A percentile compares a stretch with the other conserved stretches of the same genome.
Evolutionary conservation across 805 yeast species (phyloP).

Genomic region (Metschnikowia arizonensis): DNA sequence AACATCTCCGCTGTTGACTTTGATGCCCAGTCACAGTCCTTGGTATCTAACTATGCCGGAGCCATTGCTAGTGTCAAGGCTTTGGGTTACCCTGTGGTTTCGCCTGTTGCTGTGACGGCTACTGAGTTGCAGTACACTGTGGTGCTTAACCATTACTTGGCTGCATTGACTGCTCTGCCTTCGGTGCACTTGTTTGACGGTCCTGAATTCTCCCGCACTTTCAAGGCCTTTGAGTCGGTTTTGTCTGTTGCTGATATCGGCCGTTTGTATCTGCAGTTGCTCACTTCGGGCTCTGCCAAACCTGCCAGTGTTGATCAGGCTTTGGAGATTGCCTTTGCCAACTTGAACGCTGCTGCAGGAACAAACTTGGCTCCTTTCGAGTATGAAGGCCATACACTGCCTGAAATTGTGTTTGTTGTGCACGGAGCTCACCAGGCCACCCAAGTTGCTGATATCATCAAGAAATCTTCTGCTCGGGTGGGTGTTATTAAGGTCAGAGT

Average conservation of each 20-base stretch:
- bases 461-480: slow-evolving; percentile 29
- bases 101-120: slow-evolving; percentile 52
- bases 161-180: slow-evolving; percentile 48
- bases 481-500: slow-evolving; percentile 72
- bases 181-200: slow-evolving; percentile 81
- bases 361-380: slow-evolving; percentile 59
- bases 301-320: slow-evolving; percentile 32
- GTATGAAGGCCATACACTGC: slow-evolving; percentile 57
- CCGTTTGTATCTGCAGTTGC: slow-evolving; percentile 36
- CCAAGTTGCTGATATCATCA: slow-evolving; percentile 45
- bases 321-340: slow-evolving; percentile 43
- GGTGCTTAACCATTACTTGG: slow-evolving; percentile 58
- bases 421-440: slow-evolving; percentile 69
- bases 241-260: slow-evolving; percentile 42
- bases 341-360: slow-evolving; percentile 53
- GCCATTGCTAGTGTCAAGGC: slow-evolving; percentile 60
- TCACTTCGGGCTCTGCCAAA: slow-evolving; percentile 16
- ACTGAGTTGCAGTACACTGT: slow-evolving; percentile 65
- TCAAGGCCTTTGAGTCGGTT: slow-evolving; percentile 43
- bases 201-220: slow-evolving; percentile 52
- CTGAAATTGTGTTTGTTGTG: slow-evolving; percentile 76
- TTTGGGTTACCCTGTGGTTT: slow-evolving; percentile 62
- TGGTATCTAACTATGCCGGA: slow-evolving; percentile 60
- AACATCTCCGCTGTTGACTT: slow-evolving; percentile 76
- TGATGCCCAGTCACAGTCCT: slow-evolving; percentile 46